phyloP scores from a whole-genome alignment of 495 filamentous ascomycete genomes.

The Aspergillus bertholletiae region DNA sequence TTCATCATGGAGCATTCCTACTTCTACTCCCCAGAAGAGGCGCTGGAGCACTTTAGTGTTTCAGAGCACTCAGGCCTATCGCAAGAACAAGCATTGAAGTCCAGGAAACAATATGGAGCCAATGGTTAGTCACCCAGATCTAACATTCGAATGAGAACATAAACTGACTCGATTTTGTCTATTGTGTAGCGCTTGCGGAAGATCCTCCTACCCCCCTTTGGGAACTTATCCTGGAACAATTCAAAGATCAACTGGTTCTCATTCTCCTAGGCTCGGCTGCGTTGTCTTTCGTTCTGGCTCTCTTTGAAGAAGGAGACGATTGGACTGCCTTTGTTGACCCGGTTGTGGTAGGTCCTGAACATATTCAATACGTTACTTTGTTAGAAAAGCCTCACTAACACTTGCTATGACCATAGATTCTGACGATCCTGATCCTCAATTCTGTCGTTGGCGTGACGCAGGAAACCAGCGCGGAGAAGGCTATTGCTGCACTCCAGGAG shows the following conservation, averaged over 20 bases:
- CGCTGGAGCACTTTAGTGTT: constrained; percentile 69
- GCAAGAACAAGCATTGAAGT: constrained; percentile 60
- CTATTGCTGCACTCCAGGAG: constrained; percentile 97
- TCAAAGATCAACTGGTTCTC: constrained; percentile 97
- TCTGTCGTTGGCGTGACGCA: constrained; percentile 96
- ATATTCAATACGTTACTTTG: neutral
- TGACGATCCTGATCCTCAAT: constrained; percentile 96
- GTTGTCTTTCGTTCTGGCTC: constrained; percentile 90
- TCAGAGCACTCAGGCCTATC: constrained; percentile 65
- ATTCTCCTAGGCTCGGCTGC: constrained; percentile 91
- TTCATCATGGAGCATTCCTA: constrained; percentile 77
- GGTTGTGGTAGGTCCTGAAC: constrained; percentile 63
- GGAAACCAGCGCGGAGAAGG: constrained; percentile 97
- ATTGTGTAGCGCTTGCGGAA: constrained; percentile 74
- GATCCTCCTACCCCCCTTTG: constrained; percentile 97
- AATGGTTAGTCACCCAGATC: constrained; percentile 63
- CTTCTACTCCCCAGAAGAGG: constrained; percentile 60
- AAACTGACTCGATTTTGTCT: neutral
- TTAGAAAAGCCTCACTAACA: constrained; percentile 10
- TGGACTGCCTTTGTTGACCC: constrained; percentile 99
- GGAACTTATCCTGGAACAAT: constrained; percentile 95
- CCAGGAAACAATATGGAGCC: constrained; percentile 67
- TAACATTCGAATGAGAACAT: neutral
- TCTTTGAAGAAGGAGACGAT: constrained; percentile 89
- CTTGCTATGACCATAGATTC: constrained; percentile 57